phyloP scores from a whole-genome alignment of 768 basidiomycete species.

The Podaxis sp. region DNA sequence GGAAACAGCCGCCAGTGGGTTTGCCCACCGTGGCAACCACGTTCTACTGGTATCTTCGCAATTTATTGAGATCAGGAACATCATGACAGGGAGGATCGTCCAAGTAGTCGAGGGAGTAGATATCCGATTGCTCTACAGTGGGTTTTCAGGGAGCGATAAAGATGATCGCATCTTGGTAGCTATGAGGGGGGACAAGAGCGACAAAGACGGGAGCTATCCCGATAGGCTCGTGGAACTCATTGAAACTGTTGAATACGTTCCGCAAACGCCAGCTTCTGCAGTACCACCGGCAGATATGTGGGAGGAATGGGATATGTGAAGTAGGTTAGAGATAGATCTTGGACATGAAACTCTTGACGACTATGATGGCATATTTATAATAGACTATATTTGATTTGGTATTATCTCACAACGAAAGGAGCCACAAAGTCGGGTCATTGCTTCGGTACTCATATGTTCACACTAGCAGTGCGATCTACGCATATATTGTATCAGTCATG shows the following conservation, averaged over 20 bases:
- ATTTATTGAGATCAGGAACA: constrained; percentile 72
- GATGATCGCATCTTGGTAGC: constrained; percentile 55
- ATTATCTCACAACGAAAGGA: neutral
- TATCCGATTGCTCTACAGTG: constrained; percentile 58
- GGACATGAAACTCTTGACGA: neutral
- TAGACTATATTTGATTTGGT: neutral
- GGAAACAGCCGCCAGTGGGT: constrained; percentile 68
- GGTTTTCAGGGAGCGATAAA: constrained; percentile 24
- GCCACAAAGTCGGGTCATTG: neutral
- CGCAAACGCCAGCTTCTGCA: constrained; percentile 22
- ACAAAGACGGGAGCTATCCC: constrained; percentile 44
- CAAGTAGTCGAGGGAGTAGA: constrained; percentile 78
- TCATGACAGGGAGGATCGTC: constrained; percentile 61
- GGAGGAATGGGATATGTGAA: constrained; percentile 74
- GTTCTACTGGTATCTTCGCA: constrained; percentile 69
- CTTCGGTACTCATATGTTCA: neutral
- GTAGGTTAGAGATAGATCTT: neutral
- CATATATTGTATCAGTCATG: too few relatives aligned
- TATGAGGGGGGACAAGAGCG: constrained; percentile 58
- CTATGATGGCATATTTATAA: neutral
- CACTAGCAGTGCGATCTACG: neutral
- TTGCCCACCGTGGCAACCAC: constrained; percentile 54
- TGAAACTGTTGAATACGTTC: constrained; percentile 58
- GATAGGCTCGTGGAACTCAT: constrained; percentile 66
- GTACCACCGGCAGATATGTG: constrained; percentile 36